Conservation (phyloP, 768 basidiomycete species). For the Hygrocybe punicea region DNA sequence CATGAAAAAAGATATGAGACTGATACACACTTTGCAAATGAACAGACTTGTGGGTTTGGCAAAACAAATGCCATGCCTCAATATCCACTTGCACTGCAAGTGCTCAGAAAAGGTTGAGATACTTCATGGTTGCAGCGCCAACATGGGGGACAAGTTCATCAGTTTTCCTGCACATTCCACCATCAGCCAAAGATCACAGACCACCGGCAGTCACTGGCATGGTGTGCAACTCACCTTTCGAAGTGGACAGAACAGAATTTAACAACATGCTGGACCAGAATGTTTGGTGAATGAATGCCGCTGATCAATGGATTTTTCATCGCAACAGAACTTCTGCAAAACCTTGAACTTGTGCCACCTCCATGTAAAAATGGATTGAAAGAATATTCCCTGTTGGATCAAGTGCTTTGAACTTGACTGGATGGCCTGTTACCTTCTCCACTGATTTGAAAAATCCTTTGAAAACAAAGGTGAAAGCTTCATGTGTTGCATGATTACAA, state of each 20-base stretch:
- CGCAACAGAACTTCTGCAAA: not conserved
- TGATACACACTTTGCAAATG: too few relatives aligned
- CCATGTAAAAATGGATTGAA: not conserved
- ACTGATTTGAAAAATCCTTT: constrained; percentile 7
- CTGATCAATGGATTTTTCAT: not conserved
- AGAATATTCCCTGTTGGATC: constrained; percentile 4
- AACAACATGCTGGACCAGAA: not conserved
- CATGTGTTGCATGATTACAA: not conserved
- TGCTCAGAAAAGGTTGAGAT: too few relatives aligned
- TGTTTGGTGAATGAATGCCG: not conserved
- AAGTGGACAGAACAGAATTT: not conserved
- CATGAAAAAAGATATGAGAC: not conserved
- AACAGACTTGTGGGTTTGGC: too few relatives aligned
- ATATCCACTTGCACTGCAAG: too few relatives aligned
- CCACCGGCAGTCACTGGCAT: too few relatives aligned
- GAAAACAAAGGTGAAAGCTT: constrained; percentile 4
- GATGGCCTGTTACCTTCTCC: constrained; percentile 1
- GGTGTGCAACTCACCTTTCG: not conserved
- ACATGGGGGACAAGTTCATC: too few relatives aligned
- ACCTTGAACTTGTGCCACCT: constrained; percentile 9
- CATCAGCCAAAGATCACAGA: too few relatives aligned
- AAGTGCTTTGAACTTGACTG: constrained; percentile 7
- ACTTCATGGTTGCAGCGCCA: too few relatives aligned
- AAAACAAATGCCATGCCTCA: too few relatives aligned
- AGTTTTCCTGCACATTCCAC: too few relatives aligned